Evolutionary conservation across 2,329 filamentous ascomycete genomes (phyloP), one percentile per base, ranked within the genome.

Genomic region (Paecilomyces sp.): DNA sequence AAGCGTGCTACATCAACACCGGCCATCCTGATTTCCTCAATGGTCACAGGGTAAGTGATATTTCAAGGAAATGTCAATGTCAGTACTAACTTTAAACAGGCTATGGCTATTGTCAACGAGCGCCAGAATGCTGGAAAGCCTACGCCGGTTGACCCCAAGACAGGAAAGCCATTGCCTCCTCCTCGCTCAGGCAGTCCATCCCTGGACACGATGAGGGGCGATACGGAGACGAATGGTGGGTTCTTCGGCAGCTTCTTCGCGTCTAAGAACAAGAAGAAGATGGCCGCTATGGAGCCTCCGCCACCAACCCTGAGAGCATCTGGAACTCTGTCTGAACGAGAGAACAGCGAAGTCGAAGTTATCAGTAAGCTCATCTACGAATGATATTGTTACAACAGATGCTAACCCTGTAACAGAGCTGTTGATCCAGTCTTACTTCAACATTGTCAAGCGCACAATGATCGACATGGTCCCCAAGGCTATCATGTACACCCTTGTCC

Each of bases 251-350:
- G 91, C 71, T 99, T 99, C 85, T 99, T 97, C 73, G 91, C 94
- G 11, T 92, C 91, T 72, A 99, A 97, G 85, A 99, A 97, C 81
- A 99, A 97, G 87, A 99, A 99, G 88, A 97, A 97, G 88, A 95
- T 96, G 79, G 94, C 94, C n/a, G 92, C 93, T 55, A 99, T 99
- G 94, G 94, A 99, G 75, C 83, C 94, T 13, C 94, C 94, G 47
- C 94, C 94, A 63, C 86, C 94, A 31, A 93, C 87, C 51, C 85
- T 99, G 60, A 99, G 97, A 81, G 94, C 94, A 34, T 96, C 91
- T 2, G 93, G 94, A 51, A 96, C 88, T 28, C 81, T 99, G 47
- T 96, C 90, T 4, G 94, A 99, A 79, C 91, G 94, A 62, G 94
- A 99, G 75, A 88, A 87, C 61, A 90, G 96, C 64, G 94, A 99